Evolutionary conservation across 2,329 filamentous ascomycete species (phyloP).

Genomic region (Coleophoma eucalyptorum): DNA sequence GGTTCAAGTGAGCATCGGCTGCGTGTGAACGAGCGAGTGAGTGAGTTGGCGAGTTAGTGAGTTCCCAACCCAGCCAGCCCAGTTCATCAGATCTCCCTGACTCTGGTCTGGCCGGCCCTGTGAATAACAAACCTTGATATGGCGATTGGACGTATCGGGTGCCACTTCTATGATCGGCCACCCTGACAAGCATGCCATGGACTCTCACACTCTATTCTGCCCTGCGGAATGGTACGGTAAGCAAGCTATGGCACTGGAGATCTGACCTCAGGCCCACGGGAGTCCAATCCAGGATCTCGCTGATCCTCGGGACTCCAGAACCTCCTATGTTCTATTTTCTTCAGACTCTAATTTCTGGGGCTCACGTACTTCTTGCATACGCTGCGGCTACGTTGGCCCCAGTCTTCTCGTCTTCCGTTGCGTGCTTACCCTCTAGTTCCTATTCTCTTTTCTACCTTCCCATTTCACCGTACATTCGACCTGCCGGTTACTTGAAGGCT

Average conservation of each 20-base stretch:
- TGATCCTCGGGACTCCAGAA: not conserved
- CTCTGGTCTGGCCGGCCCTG: no score
- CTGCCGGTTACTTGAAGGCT: not conserved
- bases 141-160: no score
- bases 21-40: no score
- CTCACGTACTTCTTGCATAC: not conserved
- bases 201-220: not conserved
- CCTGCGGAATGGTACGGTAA: not conserved
- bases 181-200: not conserved
- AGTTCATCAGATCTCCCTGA: no score
- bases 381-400: not conserved
- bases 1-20: no score
- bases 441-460: not conserved
- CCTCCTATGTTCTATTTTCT: not conserved
- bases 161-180: not conserved
- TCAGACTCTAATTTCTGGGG: not conserved
- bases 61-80: no score
- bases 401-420: not conserved
- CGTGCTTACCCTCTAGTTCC: not conserved
- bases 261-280: not conserved
- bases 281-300: no score
- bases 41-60: no score
- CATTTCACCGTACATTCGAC: not conserved
- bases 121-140: no score
- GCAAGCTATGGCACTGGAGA: not conserved